Base-by-base conservation (phyloP, 2,329 filamentous ascomycete genomes). In the Davidsoniella neocaledoniae region DNA sequence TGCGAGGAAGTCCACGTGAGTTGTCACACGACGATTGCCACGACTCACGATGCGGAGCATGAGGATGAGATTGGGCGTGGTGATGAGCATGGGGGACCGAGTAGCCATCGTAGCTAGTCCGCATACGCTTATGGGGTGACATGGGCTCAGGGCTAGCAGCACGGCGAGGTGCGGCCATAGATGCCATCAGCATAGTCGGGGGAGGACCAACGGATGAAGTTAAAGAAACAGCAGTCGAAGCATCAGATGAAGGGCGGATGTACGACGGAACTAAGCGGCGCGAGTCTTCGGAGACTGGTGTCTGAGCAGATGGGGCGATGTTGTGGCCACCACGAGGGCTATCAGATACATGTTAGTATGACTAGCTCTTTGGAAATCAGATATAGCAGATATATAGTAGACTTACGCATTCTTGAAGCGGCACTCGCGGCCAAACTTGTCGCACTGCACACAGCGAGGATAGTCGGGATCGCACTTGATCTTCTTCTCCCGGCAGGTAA, bases 401-500 rank as follows among this genome's bases (percentile, higher is more conserved):
- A 80, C 81, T 77, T 68, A 90, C 83, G 84, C 84, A 65, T 83
- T 85, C 65, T 86, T 84, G 60, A 86, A 87, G 64, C 81, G 81
- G 74, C 88, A 94, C 16, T 82, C 71, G 44, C 86, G 76, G 50
- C 87, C 86, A 60, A 90, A 90, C 66, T 94, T 94, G 61, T 91
- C 83, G 62, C 88, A 95, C 65, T 94, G 87, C 49, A 88, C 76
- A 58, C 88, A 95, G 57, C 86, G 86, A 38, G 84, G 84, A 56
- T 78, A 82, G 57, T 88, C 86, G 1, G 87, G 88, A 56, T 94
- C 86, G 60, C 88, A 95, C 64, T 94, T 94, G 67, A 95, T 94
- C 71, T 94, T 95, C 77, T 94, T 95, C 66, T 94, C 87, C 46
- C 88, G 77, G 62, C 88, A 95, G 10, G 86, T 91, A 52, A 94